Percentiles rank a stretch among this genome's conserved stretches.
phyloP scores from a whole-genome alignment of 2,329 filamentous ascomycete species.

The Elsinoe fawcettii region DNA sequence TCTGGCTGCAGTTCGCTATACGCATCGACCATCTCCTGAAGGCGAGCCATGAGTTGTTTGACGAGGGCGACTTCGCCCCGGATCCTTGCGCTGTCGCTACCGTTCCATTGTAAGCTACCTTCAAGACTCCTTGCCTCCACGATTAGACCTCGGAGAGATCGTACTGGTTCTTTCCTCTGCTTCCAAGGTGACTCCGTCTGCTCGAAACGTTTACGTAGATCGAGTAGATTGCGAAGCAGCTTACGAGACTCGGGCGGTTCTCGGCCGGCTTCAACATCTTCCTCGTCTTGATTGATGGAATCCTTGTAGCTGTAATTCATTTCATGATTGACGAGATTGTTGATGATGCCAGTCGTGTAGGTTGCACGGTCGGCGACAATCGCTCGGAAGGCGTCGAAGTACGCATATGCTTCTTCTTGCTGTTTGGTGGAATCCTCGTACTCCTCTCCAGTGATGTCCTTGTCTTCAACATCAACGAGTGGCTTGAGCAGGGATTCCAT shows the following conservation, averaged over 20 bases:
- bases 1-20: constrained; percentile 46
- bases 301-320: constrained; percentile 39
- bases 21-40: constrained; percentile 45
- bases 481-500: constrained; percentile 64
- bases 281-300: constrained; percentile 48
- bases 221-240: constrained; percentile 45
- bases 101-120: constrained; percentile 52
- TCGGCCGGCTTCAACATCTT: constrained; percentile 32
- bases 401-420: constrained; percentile 83
- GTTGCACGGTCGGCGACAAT: constrained; percentile 71
- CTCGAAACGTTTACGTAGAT: constrained; percentile 38
- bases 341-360: constrained; percentile 68
- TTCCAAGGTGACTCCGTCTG: constrained; percentile 38
- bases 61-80: constrained; percentile 58
- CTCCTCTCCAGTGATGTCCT: constrained; percentile 77
- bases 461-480: constrained; percentile 73
- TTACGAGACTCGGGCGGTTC: constrained; percentile 44
- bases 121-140: constrained; percentile 60
- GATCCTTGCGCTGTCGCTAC: constrained; percentile 46
- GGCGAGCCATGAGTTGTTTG: constrained; percentile 52
- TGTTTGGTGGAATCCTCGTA: constrained; percentile 79
- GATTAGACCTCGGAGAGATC: constrained; percentile 64
- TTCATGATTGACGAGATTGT: constrained; percentile 67
- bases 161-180: constrained; percentile 45
- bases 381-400: constrained; percentile 69